Evolutionary conservation across 1,139 yeast species (phyloP).

Genomic region (Geotrichum siamense): DNA sequence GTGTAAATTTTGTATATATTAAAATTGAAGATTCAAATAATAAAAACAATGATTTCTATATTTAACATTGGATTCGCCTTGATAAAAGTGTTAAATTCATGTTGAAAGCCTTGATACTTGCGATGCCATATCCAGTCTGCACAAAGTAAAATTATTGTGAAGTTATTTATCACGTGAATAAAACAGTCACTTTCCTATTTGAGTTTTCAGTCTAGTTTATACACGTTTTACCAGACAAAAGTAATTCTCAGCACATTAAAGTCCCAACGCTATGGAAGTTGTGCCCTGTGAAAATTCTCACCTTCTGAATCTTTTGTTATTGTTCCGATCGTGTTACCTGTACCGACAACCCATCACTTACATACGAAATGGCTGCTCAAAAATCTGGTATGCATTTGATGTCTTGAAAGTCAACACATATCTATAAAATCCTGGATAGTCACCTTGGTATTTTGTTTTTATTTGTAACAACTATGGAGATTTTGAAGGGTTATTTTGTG

Average conservation of each 20-base stretch:
- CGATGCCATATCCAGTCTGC: too few relatives aligned
- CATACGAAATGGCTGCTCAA: conserved; percentile 37
- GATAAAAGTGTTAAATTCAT: too few relatives aligned
- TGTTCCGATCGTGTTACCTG: conserved; percentile 21
- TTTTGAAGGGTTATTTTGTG: too few relatives aligned
- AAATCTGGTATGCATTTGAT: conserved; percentile 37
- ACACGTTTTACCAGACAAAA: background rate
- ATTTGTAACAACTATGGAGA: too few relatives aligned
- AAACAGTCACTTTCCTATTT: conserved; percentile 7
- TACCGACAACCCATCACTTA: conserved; percentile 22
- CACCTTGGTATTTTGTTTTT: too few relatives aligned
- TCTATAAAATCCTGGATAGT: too few relatives aligned
- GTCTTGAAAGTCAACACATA: too few relatives aligned
- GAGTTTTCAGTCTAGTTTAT: conserved; percentile 1
- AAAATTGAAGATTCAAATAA: too few relatives aligned
- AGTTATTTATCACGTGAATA: conserved; percentile 3
- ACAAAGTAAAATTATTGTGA: too few relatives aligned
- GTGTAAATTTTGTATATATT: background rate
- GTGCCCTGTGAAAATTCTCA: background rate
- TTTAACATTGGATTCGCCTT: too few relatives aligned
- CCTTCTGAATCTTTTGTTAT: background rate
- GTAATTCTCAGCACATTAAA: background rate
- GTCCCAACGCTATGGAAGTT: background rate
- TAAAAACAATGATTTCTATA: too few relatives aligned
- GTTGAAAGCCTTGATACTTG: too few relatives aligned